Conservation (phyloP, 2,329 filamentous ascomycete genomes). For the Colletotrichum magnum region DNA sequence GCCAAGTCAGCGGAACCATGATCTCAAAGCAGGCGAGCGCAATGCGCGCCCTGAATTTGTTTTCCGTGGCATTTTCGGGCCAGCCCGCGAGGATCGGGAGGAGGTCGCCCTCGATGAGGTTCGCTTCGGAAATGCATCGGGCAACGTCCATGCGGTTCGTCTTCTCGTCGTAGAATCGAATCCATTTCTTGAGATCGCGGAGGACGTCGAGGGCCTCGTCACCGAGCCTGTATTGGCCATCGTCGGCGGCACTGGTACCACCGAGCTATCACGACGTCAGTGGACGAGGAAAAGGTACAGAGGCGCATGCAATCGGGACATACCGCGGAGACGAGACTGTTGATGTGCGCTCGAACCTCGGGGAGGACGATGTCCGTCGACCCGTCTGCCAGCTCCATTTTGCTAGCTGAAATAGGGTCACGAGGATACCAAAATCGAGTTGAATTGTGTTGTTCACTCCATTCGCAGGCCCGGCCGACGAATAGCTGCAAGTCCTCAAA, state of each 20-base stretch:
- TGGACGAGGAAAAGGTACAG: not conserved
- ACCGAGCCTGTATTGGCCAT: conserved; percentile 88
- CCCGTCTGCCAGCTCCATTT: conserved; percentile 69
- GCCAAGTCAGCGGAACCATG: conserved; percentile 94
- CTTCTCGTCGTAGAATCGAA: conserved; percentile 94
- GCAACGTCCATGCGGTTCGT: conserved; percentile 95
- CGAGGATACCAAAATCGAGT: not conserved
- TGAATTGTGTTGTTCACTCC: conserved; percentile 17
- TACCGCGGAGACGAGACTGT: conserved; percentile 93
- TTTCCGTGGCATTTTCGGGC: conserved; percentile 80
- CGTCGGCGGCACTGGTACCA: conserved; percentile 83
- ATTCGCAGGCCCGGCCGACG: conserved; percentile 11
- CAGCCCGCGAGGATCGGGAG: conserved; percentile 89
- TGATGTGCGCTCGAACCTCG: conserved; percentile 93
- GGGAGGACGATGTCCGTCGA: conserved; percentile 81
- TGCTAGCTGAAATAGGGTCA: conserved; percentile 39
- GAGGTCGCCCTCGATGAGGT: conserved; percentile 90
- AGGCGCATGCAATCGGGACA: conserved; percentile 51
- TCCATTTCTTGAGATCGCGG: conserved; percentile 94
- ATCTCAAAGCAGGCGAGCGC: conserved; percentile 91
- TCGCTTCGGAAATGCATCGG: conserved; percentile 90
- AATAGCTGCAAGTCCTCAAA: conserved; percentile 12
- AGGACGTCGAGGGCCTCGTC: conserved; percentile 94
- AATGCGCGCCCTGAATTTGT: conserved; percentile 82
- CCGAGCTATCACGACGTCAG: conserved; percentile 75